Evolutionary conservation across 371 early-diverging fungal species (phyloP), one percentile per base, ranked within the genome.

Genomic region (Gilbertella persicaria): DNA sequence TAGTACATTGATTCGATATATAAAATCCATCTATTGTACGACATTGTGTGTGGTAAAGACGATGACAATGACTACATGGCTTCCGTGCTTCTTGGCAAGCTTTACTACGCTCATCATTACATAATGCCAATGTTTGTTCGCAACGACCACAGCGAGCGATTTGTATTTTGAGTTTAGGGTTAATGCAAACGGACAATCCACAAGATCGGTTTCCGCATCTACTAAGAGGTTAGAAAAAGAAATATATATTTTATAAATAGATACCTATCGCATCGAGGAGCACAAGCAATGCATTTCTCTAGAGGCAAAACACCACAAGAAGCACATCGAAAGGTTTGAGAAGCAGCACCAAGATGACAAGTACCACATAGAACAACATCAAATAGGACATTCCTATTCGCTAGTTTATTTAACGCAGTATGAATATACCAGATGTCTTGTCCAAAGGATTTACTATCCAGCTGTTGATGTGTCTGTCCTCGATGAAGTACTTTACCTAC

Each of bases 241-340:
- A n/a, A n/a, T n/a, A n/a, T n/a, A 35, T 9, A 10, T 28, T 16
- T 21, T 20, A 26, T 28, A 30, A 26, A 28, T 28, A 30, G 7
- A 9, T 58, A 63, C 63, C 63, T 58, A 36, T 64, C 59, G 29
- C 59, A 64, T 17, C 47, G 39, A 21, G 64, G 64, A 20, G 59
- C 64, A 43, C 64, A 64, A 8, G 16, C 50, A 7, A 30, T 33
- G 28, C 59, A 64, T 40, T 65, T 60, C 29, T 51, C 28, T 1
- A 60, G 35, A 17, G 49, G 42, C 7, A 65, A 21, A 7, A 49
- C 47, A 4, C 65, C 65, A 45, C 60, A 65, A 12, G 55, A 51
- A 16, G 38, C 30, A 28, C 65, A 65, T 0, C 48, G 14, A 45
- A 59, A 49, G 4, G 23, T 45, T 1, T 51, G 55, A 16, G 42